phyloP scores from a whole-genome alignment of 352 stramenopile genomes.

The Pelagophyceae sp. region DNA sequence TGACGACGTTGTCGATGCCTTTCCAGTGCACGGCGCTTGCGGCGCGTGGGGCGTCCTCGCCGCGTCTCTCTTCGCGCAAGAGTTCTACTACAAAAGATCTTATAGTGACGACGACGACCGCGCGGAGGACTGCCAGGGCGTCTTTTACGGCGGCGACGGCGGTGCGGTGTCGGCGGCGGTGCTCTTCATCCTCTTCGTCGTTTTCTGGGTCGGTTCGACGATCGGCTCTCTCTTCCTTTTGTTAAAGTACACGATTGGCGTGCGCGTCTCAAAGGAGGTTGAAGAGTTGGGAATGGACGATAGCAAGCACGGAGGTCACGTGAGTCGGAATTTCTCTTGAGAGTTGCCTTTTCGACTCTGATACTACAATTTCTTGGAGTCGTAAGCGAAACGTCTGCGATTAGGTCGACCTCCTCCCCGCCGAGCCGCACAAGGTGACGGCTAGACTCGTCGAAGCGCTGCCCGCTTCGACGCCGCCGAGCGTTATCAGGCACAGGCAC shows the following conservation, averaged over 20 bases:
- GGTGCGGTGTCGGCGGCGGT: slow-evolving; percentile 28
- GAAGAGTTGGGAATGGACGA: slow-evolving; percentile 31
- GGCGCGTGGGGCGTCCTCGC: slow-evolving; percentile 48
- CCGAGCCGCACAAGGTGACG: too few relatives aligned
- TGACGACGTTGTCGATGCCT: slow-evolving; percentile 47
- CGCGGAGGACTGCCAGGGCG: slow-evolving; percentile 31
- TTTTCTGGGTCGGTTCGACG: slow-evolving; percentile 24
- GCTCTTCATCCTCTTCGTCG: slow-evolving; percentile 28
- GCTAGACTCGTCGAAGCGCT: too few relatives aligned
- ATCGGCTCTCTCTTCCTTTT: slow-evolving; percentile 23
- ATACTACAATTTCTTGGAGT: too few relatives aligned
- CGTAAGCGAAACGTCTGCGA: too few relatives aligned
- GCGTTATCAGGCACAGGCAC: too few relatives aligned
- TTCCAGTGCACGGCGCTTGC: slow-evolving; percentile 49
- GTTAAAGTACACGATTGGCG: slow-evolving; percentile 14
- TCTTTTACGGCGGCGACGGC: slow-evolving; percentile 45
- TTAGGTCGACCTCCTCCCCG: too few relatives aligned
- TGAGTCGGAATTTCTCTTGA: too few relatives aligned
- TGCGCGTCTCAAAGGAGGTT: slow-evolving; percentile 29
- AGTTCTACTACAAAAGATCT: slow-evolving; percentile 30
- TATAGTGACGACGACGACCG: slow-evolving; percentile 29
- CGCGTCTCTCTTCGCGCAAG: slow-evolving; percentile 41
- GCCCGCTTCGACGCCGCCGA: too few relatives aligned
- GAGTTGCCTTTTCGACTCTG: too few relatives aligned
- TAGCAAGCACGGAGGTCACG: slow-evolving; percentile 31